Evolutionary conservation across 345 rosid species (phyloP), one percentile per base, ranked within the genome.

Genomic region (Camelina neglecta): DNA sequence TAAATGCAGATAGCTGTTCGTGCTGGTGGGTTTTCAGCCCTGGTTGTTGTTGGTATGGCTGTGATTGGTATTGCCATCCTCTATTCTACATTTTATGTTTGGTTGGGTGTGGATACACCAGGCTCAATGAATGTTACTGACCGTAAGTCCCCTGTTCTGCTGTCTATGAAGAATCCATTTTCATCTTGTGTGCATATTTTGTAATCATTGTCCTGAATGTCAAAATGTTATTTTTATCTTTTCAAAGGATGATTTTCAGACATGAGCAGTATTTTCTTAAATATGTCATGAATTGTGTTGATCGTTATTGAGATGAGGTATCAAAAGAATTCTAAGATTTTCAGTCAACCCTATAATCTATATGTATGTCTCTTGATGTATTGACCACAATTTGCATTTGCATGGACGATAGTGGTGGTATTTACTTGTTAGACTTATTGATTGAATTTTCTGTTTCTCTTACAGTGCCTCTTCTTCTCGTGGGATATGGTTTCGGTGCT

Each of bases 1-100:
- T 64, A 77, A 29, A 49, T 82, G 79, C 89, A 93, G 96, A 39
- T 96, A 72, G 94, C 97, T 50, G 96, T 89, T 58, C 99, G 97
- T 80, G 98, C 98, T 76, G 99, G 99, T 69, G 99, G 99, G 75
- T 89, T 90, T 74, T 95, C 99, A 81, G 98, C 99, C 61, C 36
- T 95, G 65, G 98, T 95, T 84, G 99, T 95, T 49, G 99, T 95
- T 76, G 99, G 97, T 77, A 89, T 95, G 99, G 98, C 97, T 83
- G 99, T 95, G 65, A 81, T 89, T 80, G 98, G 99, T 67, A 84
- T 93, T 76, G 94, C 99, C 74, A 87, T 95, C 81, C 97, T 95
- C 60, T 95, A 95, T 77, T 82, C 99, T 47, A 82, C 88, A 67
- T 89, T 95, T 85, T 93, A 95, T 88, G 94, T 91, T 74, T 89